A percentile compares a stretch with the other conserved stretches of the same genome.
Conservation (phyloP, 164 flowering plant genomes). For the Warburgia ugandensis region DNA sequence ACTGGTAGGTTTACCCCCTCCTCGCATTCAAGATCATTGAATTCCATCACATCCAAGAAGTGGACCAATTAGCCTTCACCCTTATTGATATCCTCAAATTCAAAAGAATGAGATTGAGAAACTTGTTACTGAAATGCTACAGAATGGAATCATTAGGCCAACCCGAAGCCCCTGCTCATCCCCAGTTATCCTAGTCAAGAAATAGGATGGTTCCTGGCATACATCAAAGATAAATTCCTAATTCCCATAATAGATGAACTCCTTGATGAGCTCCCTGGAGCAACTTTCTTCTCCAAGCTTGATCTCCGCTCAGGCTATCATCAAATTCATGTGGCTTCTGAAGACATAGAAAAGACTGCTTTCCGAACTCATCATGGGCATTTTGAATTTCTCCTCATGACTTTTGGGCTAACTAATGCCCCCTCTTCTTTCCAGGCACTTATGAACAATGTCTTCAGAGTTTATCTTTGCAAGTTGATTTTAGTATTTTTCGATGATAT, state of each 20-base stretch:
- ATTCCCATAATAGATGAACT: constrained; percentile 6
- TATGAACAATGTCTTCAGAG: constrained; percentile 7
- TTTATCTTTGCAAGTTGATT: not conserved
- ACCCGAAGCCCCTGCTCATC: not conserved
- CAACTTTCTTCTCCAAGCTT: constrained; percentile 10
- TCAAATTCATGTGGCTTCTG: constrained; percentile 5
- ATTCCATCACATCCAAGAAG: no score
- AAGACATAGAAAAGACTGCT: constrained; percentile 9
- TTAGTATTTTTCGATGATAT: constrained; percentile 18
- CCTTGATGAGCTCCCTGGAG: constrained; percentile 9
- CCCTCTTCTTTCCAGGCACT: constrained; percentile 4
- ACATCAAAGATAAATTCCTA: constrained; percentile 4
- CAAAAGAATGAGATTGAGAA: constrained; percentile 6
- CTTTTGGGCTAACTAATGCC: constrained; percentile 7
- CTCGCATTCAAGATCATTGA: no score
- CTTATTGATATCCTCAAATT: not conserved
- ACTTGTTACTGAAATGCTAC: not conserved
- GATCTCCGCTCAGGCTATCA: constrained; percentile 12
- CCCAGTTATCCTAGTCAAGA: not conserved
- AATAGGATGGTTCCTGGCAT: constrained; percentile 7
- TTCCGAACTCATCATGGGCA: constrained; percentile 9
- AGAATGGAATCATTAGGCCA: not conserved
- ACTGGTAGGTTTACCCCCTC: no score
- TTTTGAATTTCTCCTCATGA: constrained; percentile 7
- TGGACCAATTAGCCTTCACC: not conserved